Base-by-base conservation (phyloP, 2,329 filamentous ascomycete genomes). In the Aschersonia sp. region DNA sequence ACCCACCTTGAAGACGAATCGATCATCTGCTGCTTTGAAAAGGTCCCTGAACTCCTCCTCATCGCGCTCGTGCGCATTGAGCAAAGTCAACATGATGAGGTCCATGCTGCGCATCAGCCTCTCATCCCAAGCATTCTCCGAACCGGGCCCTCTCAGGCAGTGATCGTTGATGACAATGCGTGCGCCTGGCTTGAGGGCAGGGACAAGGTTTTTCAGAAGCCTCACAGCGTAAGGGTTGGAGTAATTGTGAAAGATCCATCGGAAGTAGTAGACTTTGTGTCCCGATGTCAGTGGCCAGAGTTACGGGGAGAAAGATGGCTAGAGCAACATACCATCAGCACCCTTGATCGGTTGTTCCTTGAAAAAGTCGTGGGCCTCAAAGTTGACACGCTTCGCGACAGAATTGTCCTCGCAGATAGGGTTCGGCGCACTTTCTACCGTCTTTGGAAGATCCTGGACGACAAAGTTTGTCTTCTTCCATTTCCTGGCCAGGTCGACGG, bases 231-330 rank as follows among this genome's bases (percentile, higher is more conserved):
- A 72, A 3, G 68, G 67, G 11, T 76, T 76, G 0, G 75, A 71
- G 63, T 77, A 77, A 61, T 81, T 78, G 57, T 82, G 76, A 6
- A 82, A 59, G 51, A 81, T 78, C 67, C 71, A 73, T 44, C 75
- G 72, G 59, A 79, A 71, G 53, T 74, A 68, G 61, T 79, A 81
- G 14, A 79, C 65, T 69, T 8, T 37, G 32, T 9, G 32, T 37
- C 12, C 32, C 2, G 7, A 37, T 37, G 32, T 9, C 32, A 37
- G 7, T 37, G 8, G 40, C 40, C 9, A 4, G 40, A 2, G 2
- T n/a, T 12, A 11, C 22, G 29, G 22, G 9, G 7, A 43, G 30
- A 43, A 4, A 22, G 9, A 12, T 11, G 40, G 22, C 11, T 14
- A 42, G 9, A 7, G 14, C 42, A 31, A 41, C 63, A 49, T 53